These are phyloP conservation scores for thale cress (Arabidopsis thaliana) DNA, from an alignment of 345 rosid species.

Conservation along the genomic window TAIR10.1 NC_003076.8:2542501-2543000, in stretches of 20 bases:
- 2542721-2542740: not conserved
- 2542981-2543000: conserved; percentile 94
- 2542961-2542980: conserved; percentile 87
- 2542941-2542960: conserved; percentile 93
- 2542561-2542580: conserved; percentile 7
- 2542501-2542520: conserved; percentile 71
- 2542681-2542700: not conserved
- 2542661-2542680: conserved; percentile 9
- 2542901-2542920: conserved; percentile 76
- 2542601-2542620: not conserved
- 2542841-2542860: not conserved
- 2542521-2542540: conserved; percentile 10
- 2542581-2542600: conserved; percentile 5
- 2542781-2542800: not conserved
- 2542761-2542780: not conserved
- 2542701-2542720: not conserved
- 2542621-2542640: not conserved
- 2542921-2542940: conserved; percentile 96
- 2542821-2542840: not conserved
- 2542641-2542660: conserved; percentile 14
- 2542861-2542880: not conserved
- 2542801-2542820: not conserved
- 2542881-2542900: not conserved
- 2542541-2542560: not conserved
- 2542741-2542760: conserved; percentile 5